These are phyloP conservation scores for Mycena galericulata DNA, from an alignment of 768 basidiomycete species.

Conservation along the genomic window DNA sequence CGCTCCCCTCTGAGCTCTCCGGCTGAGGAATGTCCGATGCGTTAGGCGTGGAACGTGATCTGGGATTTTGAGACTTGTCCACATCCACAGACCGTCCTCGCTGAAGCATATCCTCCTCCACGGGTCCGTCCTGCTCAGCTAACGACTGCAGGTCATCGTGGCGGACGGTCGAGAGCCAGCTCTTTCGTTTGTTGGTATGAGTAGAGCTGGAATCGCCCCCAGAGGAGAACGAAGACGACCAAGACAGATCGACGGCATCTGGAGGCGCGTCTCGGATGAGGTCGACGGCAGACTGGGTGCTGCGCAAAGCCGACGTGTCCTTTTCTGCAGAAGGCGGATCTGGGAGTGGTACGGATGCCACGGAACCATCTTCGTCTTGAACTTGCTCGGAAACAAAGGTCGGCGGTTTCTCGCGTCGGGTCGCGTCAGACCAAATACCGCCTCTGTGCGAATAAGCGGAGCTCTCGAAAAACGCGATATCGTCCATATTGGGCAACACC, in stretches of 20 bases:
- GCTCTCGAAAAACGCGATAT: conserved; percentile 95
- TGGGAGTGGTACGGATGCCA: conserved; percentile 52
- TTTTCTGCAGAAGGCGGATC: conserved; percentile 37
- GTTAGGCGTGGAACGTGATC: conserved; percentile 51
- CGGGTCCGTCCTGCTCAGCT: conserved; percentile 36
- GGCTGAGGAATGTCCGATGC: conserved; percentile 50
- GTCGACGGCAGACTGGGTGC: conserved; percentile 47
- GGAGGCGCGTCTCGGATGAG: conserved; percentile 33
- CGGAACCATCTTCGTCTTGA: conserved; percentile 46
- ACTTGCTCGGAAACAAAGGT: conserved; percentile 33
- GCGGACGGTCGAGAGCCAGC: conserved; percentile 67
- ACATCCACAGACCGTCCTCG: conserved; percentile 53
- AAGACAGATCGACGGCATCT: conserved; percentile 38
- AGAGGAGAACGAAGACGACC: conserved; percentile 29
- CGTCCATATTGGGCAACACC: conserved; percentile 98
- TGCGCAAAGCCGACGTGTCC: conserved; percentile 35
- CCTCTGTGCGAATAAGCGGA: conserved; percentile 73
- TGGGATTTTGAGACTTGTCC: conserved; percentile 40
- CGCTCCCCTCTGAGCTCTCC: conserved; percentile 45
- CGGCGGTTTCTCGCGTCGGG: conserved; percentile 52
- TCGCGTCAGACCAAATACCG: conserved; percentile 90
- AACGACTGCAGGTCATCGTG: conserved; percentile 49
- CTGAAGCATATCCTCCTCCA: conserved; percentile 40
- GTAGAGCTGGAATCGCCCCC: conserved; percentile 39
- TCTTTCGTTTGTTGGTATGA: conserved; percentile 55